Conservation (phyloP, 805 yeast species). For the Cyberlindnera americana region DNA sequence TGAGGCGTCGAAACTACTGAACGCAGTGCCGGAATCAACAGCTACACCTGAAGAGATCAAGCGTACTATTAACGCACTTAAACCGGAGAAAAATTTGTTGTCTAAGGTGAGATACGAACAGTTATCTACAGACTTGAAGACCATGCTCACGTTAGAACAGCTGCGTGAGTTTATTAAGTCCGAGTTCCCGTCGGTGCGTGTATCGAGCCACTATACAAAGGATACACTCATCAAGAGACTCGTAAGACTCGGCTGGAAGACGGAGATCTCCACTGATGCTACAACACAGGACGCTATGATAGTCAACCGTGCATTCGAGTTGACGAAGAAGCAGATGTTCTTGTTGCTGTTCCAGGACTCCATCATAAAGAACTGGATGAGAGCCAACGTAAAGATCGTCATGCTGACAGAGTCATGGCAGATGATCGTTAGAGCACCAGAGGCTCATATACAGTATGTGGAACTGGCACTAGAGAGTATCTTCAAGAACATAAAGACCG, state of each 20-base stretch:
- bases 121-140: constrained; percentile 12
- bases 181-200: constrained; percentile 6
- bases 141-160: constrained; percentile 17
- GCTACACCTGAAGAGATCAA: constrained; percentile 7
- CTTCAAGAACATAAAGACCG: constrained; percentile 13
- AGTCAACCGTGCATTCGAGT: constrained; percentile 18
- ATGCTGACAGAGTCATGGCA: constrained; percentile 19
- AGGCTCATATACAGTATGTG: constrained; percentile 24
- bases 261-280: constrained; percentile 11
- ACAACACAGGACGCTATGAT: constrained; percentile 20
- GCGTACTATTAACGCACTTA: constrained; percentile 12
- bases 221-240: constrained; percentile 7
- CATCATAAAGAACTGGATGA: constrained; percentile 25
- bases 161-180: constrained; percentile 13
- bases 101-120: constrained; percentile 22
- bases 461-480: constrained; percentile 22
- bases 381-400: constrained; percentile 25
- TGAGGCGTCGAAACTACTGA: constrained; percentile 12
- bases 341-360: constrained; percentile 19
- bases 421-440: constrained; percentile 23
- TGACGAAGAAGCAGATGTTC: constrained; percentile 21
- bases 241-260: constrained; percentile 18
- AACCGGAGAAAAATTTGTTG: constrained; percentile 16
- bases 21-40: background rate
- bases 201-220: constrained; percentile 8